Conservation (phyloP, 345 rosid species). For the Moricandia moricandioides region DNA sequence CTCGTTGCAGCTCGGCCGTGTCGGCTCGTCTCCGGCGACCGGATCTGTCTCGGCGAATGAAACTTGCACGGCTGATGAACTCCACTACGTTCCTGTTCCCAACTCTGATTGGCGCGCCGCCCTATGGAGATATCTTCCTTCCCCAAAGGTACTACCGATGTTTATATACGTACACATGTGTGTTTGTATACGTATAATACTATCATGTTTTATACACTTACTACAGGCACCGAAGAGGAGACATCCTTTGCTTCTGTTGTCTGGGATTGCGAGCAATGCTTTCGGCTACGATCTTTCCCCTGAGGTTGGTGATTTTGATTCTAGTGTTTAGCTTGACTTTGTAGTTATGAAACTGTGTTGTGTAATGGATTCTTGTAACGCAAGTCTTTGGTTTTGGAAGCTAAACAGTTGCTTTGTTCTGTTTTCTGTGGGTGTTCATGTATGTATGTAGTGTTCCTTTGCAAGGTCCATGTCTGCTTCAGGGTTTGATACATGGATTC, state of each 20-base stretch:
- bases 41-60: not conserved
- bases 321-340: not conserved
- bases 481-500: conserved; percentile 88
- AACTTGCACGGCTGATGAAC: conserved; percentile 85
- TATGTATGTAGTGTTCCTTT: conserved; percentile 55
- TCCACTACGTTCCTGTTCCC: conserved; percentile 68
- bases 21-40: conserved; percentile 9
- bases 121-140: conserved; percentile 89
- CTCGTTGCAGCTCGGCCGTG: conserved; percentile 23
- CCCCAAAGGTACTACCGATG: conserved; percentile 42
- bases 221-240: conserved; percentile 55
- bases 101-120: conserved; percentile 82
- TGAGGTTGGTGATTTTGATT: conserved; percentile 37
- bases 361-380: conserved; percentile 12
- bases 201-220: not conserved
- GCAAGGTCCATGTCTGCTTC: conserved; percentile 77
- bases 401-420: not conserved
- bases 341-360: not conserved
- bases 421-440: not conserved
- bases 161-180: not conserved
- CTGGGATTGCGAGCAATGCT: conserved; percentile 80
- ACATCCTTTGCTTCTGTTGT: conserved; percentile 72
- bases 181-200: not conserved
- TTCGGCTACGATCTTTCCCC: conserved; percentile 75
- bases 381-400: not conserved